phyloP scores from a whole-genome alignment of 2,329 filamentous ascomycete species.

The Ploettnerulaceae sp. region DNA sequence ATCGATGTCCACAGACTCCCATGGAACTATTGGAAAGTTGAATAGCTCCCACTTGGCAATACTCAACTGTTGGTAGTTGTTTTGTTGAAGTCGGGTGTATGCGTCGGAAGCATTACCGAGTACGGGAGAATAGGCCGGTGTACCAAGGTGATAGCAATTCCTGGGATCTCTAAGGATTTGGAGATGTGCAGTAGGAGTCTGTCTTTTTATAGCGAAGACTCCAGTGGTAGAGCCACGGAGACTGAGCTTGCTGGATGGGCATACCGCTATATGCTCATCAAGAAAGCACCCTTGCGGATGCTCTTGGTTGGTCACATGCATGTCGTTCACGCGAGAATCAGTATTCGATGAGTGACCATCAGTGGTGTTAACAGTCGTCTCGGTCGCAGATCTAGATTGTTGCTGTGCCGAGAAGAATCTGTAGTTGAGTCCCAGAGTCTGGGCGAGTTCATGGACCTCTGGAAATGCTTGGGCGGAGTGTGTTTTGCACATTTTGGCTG shows the following conservation, averaged over 20 bases:
- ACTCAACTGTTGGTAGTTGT: not conserved
- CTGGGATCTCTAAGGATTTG: constrained; percentile 2
- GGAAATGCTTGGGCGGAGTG: not conserved
- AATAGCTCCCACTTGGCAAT: not conserved
- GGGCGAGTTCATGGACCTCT: not conserved
- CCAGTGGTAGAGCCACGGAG: not conserved
- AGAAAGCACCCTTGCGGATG: too few species aligned
- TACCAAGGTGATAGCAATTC: not conserved
- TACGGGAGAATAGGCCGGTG: constrained; percentile 4
- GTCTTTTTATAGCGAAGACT: constrained; percentile 2
- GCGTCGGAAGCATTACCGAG: constrained; percentile 11
- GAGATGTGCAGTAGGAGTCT: constrained; percentile 4
- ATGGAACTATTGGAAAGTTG: too few species aligned
- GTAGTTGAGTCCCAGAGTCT: not conserved
- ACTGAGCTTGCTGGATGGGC: not conserved
- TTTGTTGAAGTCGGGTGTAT: not conserved
- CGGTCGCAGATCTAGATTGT: not conserved
- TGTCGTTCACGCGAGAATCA: too few species aligned
- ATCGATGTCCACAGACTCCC: not conserved
- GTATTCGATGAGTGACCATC: too few species aligned
- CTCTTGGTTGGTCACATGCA: too few species aligned
- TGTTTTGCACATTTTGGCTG: not conserved
- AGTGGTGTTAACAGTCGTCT: too few species aligned
- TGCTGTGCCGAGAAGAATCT: not conserved
- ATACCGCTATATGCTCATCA: not conserved